Conservation (phyloP, 192 early-diverging fungal species). For the Tieghemiomyces parasiticus region DNA sequence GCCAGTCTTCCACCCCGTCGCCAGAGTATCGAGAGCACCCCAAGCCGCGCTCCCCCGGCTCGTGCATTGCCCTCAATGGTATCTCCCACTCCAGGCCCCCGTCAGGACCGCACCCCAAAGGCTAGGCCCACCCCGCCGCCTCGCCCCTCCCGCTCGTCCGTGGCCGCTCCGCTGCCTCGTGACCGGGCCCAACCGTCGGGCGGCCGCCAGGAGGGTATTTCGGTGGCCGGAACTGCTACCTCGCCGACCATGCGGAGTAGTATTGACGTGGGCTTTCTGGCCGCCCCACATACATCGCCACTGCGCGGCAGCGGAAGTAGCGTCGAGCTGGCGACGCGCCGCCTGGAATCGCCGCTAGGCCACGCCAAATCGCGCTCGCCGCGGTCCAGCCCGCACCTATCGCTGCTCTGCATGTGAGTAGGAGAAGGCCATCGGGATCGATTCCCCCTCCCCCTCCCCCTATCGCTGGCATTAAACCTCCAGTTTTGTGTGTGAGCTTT, state of each 20-base stretch:
- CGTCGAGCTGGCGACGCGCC: background rate
- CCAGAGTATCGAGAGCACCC: background rate
- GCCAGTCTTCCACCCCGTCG: background rate
- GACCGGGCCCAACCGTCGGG: background rate
- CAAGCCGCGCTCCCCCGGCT: background rate
- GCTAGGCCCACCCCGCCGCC: too few species aligned
- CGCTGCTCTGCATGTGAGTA: constrained; percentile 5
- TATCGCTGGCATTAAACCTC: background rate
- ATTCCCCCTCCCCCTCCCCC: background rate
- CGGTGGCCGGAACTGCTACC: background rate
- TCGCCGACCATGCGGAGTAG: background rate
- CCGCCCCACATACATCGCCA: background rate
- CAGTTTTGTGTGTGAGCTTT: background rate
- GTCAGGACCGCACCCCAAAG: background rate
- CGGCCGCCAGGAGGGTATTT: background rate
- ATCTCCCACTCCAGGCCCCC: background rate
- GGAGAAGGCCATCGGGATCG: too few species aligned
- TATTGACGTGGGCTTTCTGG: background rate
- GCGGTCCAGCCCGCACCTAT: constrained; percentile 7
- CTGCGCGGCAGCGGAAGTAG: background rate
- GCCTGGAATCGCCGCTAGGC: background rate
- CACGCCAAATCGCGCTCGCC: background rate
- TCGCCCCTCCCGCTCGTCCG: too few species aligned
- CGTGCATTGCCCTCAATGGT: background rate
- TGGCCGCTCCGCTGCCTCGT: too few species aligned